These are phyloP conservation scores for Monascus ruber DNA, from an alignment of 2,329 filamentous ascomycete genomes.

Conservation along the genomic window DNA sequence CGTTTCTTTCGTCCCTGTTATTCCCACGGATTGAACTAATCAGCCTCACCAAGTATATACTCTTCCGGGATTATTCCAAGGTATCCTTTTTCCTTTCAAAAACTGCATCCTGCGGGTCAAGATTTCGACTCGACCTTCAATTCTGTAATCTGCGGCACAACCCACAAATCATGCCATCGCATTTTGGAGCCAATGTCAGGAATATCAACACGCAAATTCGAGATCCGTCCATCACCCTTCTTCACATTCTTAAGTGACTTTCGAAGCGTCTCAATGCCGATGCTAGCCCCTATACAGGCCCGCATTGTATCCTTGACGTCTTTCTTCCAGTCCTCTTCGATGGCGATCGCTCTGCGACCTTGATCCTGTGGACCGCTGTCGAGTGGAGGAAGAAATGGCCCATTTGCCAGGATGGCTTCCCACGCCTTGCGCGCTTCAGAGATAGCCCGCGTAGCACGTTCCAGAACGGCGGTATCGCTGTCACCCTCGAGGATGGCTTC, in stretches of 20 bases:
- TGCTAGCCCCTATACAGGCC: constrained; percentile 58
- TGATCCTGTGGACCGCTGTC: constrained; percentile 7
- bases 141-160: constrained; percentile 27
- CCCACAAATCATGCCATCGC: constrained; percentile 37
- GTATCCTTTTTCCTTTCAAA: too few species aligned
- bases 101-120: too few species aligned
- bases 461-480: constrained; percentile 27
- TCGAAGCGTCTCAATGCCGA: constrained; percentile 50
- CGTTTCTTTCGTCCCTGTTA: too few species aligned
- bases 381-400: constrained; percentile 17
- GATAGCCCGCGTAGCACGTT: constrained; percentile 28
- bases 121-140: neutral
- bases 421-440: constrained; percentile 32
- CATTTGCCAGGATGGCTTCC: constrained; percentile 30
- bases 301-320: constrained; percentile 51
- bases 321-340: constrained; percentile 50
- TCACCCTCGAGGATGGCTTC: constrained; percentile 34
- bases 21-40: too few species aligned
- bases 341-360: constrained; percentile 33
- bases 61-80: too few species aligned
- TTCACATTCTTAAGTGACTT: constrained; percentile 39
- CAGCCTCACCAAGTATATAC: too few species aligned
- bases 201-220: constrained; percentile 22
- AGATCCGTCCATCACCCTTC: neutral
- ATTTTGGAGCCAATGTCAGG: constrained; percentile 27